These are phyloP conservation scores for Phylloporus sp. DNA, from an alignment of 1,284 basidiomycete species.

Conservation along the genomic window DNA sequence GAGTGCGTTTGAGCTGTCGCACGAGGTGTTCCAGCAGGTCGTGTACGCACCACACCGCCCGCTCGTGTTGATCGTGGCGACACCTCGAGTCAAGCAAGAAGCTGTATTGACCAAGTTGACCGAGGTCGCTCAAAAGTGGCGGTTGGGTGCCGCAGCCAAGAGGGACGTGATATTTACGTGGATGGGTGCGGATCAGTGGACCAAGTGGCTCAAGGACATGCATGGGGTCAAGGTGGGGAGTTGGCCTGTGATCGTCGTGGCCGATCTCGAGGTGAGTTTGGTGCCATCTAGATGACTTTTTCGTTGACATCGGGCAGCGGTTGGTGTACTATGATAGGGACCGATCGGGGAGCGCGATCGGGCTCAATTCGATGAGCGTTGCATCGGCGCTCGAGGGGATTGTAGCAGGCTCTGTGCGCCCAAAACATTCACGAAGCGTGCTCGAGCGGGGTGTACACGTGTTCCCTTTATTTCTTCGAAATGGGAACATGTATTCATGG, in stretches of 20 bases:
- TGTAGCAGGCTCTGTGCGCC: slow-evolving; percentile 59
- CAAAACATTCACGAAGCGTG: slow-evolving; percentile 74
- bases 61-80: slow-evolving; percentile 79
- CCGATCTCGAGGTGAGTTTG: slow-evolving; percentile 80
- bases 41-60: slow-evolving; percentile 81
- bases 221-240: slow-evolving; percentile 67
- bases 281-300: not conserved
- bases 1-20: slow-evolving; percentile 71
- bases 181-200: slow-evolving; percentile 84
- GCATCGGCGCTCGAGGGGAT: slow-evolving; percentile 79
- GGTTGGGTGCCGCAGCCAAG: slow-evolving; percentile 37
- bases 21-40: slow-evolving; percentile 79
- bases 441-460: slow-evolving; percentile 75
- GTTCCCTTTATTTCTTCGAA: slow-evolving; percentile 7
- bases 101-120: slow-evolving; percentile 57
- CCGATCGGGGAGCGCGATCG: slow-evolving; percentile 57
- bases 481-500: not conserved
- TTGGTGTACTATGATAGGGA: slow-evolving; percentile 75
- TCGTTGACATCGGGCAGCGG: slow-evolving; percentile 42
- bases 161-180: no score
- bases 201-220: slow-evolving; percentile 87
- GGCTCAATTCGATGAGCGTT: slow-evolving; percentile 63
- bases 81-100: slow-evolving; percentile 47
- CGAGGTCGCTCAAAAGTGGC: slow-evolving; percentile 74
- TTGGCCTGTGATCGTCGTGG: slow-evolving; percentile 71